A percentile compares a stretch with the other conserved stretches of the same genome.
phyloP scores from a whole-genome alignment of 2,329 filamentous ascomycete genomes.

The Parastagonospora avenae region DNA sequence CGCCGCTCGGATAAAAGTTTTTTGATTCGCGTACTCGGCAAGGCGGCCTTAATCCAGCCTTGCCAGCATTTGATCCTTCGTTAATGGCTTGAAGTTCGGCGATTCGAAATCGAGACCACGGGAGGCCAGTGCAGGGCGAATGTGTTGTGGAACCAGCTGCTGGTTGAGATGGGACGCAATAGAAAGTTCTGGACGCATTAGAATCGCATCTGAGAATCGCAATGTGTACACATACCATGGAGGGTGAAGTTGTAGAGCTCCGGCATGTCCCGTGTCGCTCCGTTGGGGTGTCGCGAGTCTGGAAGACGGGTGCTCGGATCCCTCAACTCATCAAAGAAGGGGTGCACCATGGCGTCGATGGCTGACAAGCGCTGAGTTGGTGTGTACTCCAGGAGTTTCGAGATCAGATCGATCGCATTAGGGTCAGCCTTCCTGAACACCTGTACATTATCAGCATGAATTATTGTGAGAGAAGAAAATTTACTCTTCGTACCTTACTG shows the following conservation, averaged over 20 bases:
- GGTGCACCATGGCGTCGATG: conserved; percentile 95
- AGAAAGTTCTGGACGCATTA: conserved; percentile 75
- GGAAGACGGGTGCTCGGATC: conserved; percentile 90
- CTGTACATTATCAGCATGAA: conserved; percentile 44
- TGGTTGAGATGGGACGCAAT: conserved; percentile 87
- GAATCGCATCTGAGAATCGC: not conserved
- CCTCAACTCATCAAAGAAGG: conserved; percentile 96
- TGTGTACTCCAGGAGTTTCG: conserved; percentile 92
- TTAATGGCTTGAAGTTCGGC: conserved; percentile 80
- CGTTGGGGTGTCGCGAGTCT: conserved; percentile 88
- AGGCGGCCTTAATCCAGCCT: conserved; percentile 74
- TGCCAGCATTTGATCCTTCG: conserved; percentile 96
- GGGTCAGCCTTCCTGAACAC: conserved; percentile 96
- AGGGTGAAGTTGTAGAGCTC: conserved; percentile 90
- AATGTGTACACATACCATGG: conserved; percentile 71
- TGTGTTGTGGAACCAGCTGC: conserved; percentile 84
- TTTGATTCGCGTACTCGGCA: conserved; percentile 46
- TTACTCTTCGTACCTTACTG: conserved; percentile 70
- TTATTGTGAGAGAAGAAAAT: not conserved
- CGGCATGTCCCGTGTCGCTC: conserved; percentile 79
- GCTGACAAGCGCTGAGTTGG: conserved; percentile 93
- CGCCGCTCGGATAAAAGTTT: conserved; percentile 46
- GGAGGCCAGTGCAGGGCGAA: conserved; percentile 72
- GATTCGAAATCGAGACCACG: conserved; percentile 86
- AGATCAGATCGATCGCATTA: conserved; percentile 94